phyloP scores from a whole-genome alignment of 768 basidiomycete species.

The Phaffia tasmanica region DNA sequence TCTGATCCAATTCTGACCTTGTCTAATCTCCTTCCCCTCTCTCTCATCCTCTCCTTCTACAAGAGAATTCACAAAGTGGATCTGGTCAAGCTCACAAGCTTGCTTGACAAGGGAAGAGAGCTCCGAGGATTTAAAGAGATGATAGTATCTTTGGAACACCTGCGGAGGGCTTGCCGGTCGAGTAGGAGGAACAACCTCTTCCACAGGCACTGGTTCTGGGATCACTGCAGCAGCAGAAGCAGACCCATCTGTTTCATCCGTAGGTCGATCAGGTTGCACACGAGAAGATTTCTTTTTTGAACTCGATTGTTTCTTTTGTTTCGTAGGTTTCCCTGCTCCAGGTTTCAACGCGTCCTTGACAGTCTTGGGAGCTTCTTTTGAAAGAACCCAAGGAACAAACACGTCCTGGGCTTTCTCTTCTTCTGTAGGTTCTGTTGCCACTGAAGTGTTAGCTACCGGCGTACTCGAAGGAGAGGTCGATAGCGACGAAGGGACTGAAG shows the following conservation, averaged over 20 bases:
- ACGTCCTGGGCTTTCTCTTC: constrained; percentile 55
- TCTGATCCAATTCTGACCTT: constrained; percentile 48
- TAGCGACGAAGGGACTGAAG: no score
- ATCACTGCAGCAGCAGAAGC: not conserved
- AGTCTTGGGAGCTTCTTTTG: constrained; percentile 34
- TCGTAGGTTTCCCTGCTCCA: not conserved
- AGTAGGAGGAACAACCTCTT: not conserved
- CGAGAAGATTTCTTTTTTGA: not conserved
- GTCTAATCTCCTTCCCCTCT: constrained; percentile 18
- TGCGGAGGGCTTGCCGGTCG: constrained; percentile 33
- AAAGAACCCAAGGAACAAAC: constrained; percentile 75
- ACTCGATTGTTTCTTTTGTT: not conserved
- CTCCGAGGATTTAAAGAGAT: constrained; percentile 82
- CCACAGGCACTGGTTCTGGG: not conserved
- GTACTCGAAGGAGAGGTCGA: no score
- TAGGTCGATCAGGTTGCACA: not conserved
- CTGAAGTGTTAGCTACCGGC: not conserved
- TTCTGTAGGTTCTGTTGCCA: not conserved
- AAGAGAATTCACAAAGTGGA: constrained; percentile 42
- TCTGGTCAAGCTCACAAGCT: constrained; percentile 52
- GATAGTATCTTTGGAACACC: constrained; percentile 83
- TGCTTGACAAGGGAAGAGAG: constrained; percentile 50
- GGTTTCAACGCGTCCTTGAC: constrained; percentile 27
- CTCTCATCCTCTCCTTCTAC: not conserved
- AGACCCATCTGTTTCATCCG: not conserved